Evolutionary conservation across 1,139 yeast species (phyloP), one percentile per base, ranked within the genome.

Genomic region (Pneumocystis canis): DNA sequence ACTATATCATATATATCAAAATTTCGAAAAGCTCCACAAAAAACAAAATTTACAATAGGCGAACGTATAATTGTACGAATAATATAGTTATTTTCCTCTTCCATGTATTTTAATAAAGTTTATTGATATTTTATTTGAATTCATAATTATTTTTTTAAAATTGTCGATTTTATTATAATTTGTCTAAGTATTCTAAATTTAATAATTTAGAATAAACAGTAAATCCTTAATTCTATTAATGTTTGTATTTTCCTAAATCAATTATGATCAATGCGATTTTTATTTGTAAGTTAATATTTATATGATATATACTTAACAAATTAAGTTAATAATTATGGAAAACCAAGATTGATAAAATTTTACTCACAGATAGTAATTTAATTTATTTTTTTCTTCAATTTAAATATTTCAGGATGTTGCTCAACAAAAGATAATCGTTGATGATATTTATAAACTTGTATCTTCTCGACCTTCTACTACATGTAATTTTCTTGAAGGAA

Each of bases 331-430:
- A 89, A 87, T 69, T 85, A 85, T 70, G 96, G 97, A n/a, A 81
- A 88, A 63, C 97, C 98, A 1, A 80, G 99, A 63, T 77, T 92
- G 63, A 83, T 87, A 76, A 89, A 89, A 73, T 94, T 92, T 76
- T 92, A 94, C 73, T 88, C 97, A 0, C 95, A 95, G 1, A 88
- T 92, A 41, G 70, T 66, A 65, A 4, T 18, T 20, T 39, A 9
- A 20, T 41, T 18, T 3, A 9, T 1, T 25, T 25, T 18, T 58
- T 18, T 5, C n/a, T 9, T 78, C 30, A 28, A 30, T 25, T 20
- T 40, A 16, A 7, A 14, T 32, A 30, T 7, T 37, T 40, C 20
- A 67, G 67, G 92, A 86, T 68, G 79, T 87, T 31, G 82, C 82
- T 61, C 85, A 92, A 2, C 96, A 89, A 70, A 80, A 84, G 65